A percentile compares a stretch with the other conserved stretches of the same genome.
Evolutionary conservation across 2,329 filamentous ascomycete genomes (phyloP).

Genomic region (Colletotrichum ledebouriae): DNA sequence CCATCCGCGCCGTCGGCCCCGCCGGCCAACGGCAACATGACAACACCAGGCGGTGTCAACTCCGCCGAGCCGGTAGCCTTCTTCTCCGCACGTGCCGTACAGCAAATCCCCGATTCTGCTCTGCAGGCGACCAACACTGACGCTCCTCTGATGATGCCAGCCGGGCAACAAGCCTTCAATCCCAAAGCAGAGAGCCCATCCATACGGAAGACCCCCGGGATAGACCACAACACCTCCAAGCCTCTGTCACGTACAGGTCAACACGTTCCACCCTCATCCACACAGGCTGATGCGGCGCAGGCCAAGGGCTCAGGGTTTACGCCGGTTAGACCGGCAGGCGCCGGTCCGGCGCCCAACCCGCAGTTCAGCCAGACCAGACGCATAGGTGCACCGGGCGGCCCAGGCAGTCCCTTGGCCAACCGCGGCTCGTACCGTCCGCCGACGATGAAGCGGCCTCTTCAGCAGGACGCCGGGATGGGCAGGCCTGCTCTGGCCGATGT

Average conservation of each 20-base stretch:
- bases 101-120: slow-evolving; percentile 62
- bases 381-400: slow-evolving; percentile 69
- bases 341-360: slow-evolving; percentile 59
- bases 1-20: slow-evolving; percentile 39
- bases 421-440: slow-evolving; percentile 70
- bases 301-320: slow-evolving; percentile 43
- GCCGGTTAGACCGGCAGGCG: slow-evolving; percentile 34
- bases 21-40: slow-evolving; percentile 29
- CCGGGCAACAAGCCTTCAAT: slow-evolving; percentile 72
- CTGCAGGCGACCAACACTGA: slow-evolving; percentile 57
- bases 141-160: slow-evolving; percentile 55
- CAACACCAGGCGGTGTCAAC: slow-evolving; percentile 45
- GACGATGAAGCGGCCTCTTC: slow-evolving; percentile 59
- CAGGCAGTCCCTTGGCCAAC: slow-evolving; percentile 70
- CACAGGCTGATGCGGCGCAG: slow-evolving; percentile 42
- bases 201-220: slow-evolving; percentile 87
- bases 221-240: slow-evolving; percentile 84
- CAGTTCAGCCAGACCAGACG: slow-evolving; percentile 67
- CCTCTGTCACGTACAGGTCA: slow-evolving; percentile 73
- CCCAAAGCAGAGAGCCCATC: slow-evolving; percentile 84
- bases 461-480: slow-evolving; percentile 44
- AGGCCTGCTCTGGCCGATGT: slow-evolving; percentile 66
- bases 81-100: slow-evolving; percentile 78
- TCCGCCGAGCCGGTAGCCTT: slow-evolving; percentile 68
- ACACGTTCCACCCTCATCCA: slow-evolving; percentile 61